phyloP scores from a whole-genome alignment of 768 basidiomycete genomes.

The Coprinopsis cinerea region DNA sequence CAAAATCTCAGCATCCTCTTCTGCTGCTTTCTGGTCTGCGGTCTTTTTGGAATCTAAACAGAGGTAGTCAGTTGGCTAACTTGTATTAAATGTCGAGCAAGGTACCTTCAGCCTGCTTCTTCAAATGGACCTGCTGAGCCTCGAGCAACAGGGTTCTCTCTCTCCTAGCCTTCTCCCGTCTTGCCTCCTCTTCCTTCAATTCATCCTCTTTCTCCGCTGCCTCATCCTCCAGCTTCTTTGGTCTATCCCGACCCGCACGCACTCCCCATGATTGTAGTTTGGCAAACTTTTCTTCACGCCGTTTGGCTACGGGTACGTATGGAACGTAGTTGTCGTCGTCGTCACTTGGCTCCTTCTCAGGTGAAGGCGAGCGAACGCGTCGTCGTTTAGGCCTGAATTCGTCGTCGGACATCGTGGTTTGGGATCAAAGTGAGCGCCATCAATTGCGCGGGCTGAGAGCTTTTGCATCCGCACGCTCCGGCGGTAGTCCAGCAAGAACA shows the following conservation, averaged over 20 bases:
- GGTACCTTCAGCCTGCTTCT: slow-evolving; percentile 76
- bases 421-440: not conserved
- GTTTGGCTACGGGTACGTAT: slow-evolving; percentile 83
- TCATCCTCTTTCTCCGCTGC: slow-evolving; percentile 67
- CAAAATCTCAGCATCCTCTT: slow-evolving; percentile 86
- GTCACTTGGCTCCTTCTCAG: slow-evolving; percentile 58
- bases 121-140: slow-evolving; percentile 90
- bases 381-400: slow-evolving; percentile 36
- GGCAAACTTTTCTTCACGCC: slow-evolving; percentile 74
- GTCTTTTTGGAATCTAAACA: slow-evolving; percentile 76
- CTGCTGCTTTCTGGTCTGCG: slow-evolving; percentile 77
- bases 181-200: slow-evolving; percentile 72
- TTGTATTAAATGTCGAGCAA: not conserved
- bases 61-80: slow-evolving; percentile 1
- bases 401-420: slow-evolving; percentile 5
- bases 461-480: too few species aligned
- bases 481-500: too few species aligned
- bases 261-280: slow-evolving; percentile 62
- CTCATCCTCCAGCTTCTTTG: slow-evolving; percentile 49
- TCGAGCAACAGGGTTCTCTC: slow-evolving; percentile 87
- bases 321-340: slow-evolving; percentile 68
- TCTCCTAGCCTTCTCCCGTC: slow-evolving; percentile 68
- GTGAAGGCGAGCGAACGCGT: slow-evolving; percentile 50
- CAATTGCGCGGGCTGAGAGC: too few species aligned
- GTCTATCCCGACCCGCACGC: slow-evolving; percentile 46